Evolutionary conservation across 129 eudicot species (phyloP).

Genomic region (Lonicera japonica): DNA sequence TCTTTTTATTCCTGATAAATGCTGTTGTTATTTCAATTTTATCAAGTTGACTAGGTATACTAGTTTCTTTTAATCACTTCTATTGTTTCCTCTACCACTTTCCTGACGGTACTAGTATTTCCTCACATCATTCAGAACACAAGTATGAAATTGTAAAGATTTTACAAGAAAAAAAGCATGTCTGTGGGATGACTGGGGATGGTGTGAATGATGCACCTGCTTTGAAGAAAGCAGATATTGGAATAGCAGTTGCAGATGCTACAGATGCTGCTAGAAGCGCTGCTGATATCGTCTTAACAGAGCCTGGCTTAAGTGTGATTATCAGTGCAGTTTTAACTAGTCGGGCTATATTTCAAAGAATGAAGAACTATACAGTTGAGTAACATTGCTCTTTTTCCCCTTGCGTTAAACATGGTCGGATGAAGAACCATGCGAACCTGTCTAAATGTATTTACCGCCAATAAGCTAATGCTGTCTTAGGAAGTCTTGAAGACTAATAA

Average conservation of each 20-base stretch:
- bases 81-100: background rate
- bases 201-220: conserved; percentile 70
- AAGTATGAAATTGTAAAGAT: conserved; percentile 60
- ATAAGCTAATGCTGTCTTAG: too few species aligned
- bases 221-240: conserved; percentile 54
- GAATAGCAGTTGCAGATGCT: conserved; percentile 65
- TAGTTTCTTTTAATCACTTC: too few species aligned
- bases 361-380: conserved; percentile 55
- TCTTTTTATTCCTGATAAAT: too few species aligned
- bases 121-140: conserved; percentile 30
- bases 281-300: conserved; percentile 53
- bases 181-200: conserved; percentile 69
- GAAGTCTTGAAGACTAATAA: too few species aligned
- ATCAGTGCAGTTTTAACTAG: conserved; percentile 57
- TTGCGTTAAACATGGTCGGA: background rate
- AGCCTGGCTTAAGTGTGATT: conserved; percentile 56
- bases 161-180: conserved; percentile 47
- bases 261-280: conserved; percentile 65
- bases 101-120: background rate
- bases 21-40: too few species aligned
- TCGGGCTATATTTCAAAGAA: conserved; percentile 57
- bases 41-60: too few species aligned
- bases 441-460: background rate
- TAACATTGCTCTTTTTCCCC: background rate
- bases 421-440: background rate